Percentiles rank a stretch among this genome's conserved stretches.
Evolutionary conservation across 371 early-diverging fungal species (phyloP).

Genomic region (Mucor piriformis): DNA sequence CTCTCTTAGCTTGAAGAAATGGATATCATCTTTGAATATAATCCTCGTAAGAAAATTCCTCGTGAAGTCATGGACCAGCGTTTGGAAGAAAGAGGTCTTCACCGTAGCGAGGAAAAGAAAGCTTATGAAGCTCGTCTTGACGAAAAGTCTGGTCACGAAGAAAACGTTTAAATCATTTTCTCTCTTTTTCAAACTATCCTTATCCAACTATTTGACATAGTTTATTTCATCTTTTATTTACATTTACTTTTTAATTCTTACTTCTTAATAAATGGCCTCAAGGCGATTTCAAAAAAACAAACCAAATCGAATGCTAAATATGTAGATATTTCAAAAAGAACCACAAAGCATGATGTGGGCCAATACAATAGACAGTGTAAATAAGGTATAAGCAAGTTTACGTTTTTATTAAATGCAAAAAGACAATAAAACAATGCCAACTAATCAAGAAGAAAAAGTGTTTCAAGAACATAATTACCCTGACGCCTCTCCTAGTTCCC

Average conservation of each 20-base stretch:
- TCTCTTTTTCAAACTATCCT: neutral
- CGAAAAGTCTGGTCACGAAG: neutral
- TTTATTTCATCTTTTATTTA: neutral
- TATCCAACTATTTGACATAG: neutral
- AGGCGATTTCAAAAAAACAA: no score
- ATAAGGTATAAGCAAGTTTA: no score
- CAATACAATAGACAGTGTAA: no score
- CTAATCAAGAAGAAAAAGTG: no score
- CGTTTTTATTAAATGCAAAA: no score
- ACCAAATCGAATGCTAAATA: no score
- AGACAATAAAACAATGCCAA: no score
- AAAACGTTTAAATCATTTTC: neutral
- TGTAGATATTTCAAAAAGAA: no score
- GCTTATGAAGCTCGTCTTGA: neutral
- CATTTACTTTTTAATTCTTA: neutral
- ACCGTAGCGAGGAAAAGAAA: neutral
- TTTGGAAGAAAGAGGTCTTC: conserved; percentile 23
- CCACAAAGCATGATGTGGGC: no score
- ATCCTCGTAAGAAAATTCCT: conserved; percentile 36
- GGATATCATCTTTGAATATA: conserved; percentile 42
- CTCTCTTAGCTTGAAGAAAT: conserved; percentile 41
- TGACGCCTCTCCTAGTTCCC: no score
- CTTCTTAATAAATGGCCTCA: no score
- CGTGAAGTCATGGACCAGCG: conserved; percentile 31
- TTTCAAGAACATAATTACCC: no score